A percentile compares a stretch with the other conserved stretches of the same genome.
Evolutionary conservation across 768 basidiomycete species (phyloP).

Genomic region (Lactarius quietus): DNA sequence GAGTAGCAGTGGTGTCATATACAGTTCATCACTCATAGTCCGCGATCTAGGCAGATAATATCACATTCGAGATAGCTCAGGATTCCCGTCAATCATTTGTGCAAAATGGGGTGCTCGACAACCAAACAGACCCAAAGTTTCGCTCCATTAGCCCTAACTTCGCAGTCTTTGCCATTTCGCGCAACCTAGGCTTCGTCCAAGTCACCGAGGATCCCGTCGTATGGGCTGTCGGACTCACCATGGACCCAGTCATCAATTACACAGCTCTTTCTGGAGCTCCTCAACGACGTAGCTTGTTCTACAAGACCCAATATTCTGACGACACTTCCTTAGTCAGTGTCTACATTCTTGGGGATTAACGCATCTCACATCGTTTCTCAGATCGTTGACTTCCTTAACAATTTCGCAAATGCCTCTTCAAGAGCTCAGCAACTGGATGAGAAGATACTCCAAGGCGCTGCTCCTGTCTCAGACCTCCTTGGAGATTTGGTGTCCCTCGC

Average conservation of each 20-base stretch:
- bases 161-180: constrained; percentile 30
- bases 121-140: constrained; percentile 15
- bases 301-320: constrained; percentile 36
- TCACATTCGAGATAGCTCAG: constrained; percentile 23
- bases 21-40: neutral
- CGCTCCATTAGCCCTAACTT: constrained; percentile 22
- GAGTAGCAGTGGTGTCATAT: neutral
- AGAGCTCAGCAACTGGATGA: constrained; percentile 47
- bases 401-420: constrained; percentile 43
- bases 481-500: constrained; percentile 51
- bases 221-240: constrained; percentile 29
- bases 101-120: constrained; percentile 23
- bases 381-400: constrained; percentile 42
- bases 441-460: constrained; percentile 46
- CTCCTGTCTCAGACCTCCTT: constrained; percentile 47
- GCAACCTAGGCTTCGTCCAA: constrained; percentile 30
- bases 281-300: constrained; percentile 43
- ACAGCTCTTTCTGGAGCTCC: constrained; percentile 37
- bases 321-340: constrained; percentile 28
- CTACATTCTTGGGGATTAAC: neutral
- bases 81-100: constrained; percentile 26
- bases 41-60: constrained; percentile 10
- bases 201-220: constrained; percentile 28
- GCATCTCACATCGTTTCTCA: constrained; percentile 26
- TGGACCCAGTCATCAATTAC: constrained; percentile 30